A percentile compares a stretch with the other conserved stretches of the same genome.
Conservation (phyloP, 2,329 filamentous ascomycete species). For the Keithomyces neogunnii region DNA sequence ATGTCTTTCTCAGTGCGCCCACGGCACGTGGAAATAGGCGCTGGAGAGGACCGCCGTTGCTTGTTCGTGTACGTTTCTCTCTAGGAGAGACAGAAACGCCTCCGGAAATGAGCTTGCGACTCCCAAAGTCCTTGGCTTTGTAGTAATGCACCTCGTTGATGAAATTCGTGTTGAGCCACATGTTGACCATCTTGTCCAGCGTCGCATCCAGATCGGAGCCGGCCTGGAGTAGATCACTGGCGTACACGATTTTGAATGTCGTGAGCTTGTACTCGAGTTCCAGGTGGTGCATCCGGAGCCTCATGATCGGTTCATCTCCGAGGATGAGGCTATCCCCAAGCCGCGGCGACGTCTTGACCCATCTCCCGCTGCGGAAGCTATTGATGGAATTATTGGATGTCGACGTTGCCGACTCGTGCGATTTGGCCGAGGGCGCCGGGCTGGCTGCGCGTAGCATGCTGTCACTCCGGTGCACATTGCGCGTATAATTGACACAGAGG, state of each 20-base stretch:
- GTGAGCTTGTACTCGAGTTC: constrained; percentile 21
- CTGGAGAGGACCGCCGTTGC: constrained; percentile 12
- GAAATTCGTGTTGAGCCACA: constrained; percentile 20
- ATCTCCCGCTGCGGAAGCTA: constrained; percentile 11
- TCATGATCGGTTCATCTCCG: constrained; percentile 16
- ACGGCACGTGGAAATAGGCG: constrained; percentile 14
- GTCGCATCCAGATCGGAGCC: constrained; percentile 13
- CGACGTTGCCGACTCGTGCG: constrained; percentile 14
- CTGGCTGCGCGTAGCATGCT: constrained; percentile 12
- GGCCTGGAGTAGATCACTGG: constrained; percentile 16
- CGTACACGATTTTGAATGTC: constrained; percentile 19
- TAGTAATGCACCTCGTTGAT: constrained; percentile 20
- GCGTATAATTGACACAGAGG: constrained; percentile 21
- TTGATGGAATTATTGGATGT: constrained; percentile 14
- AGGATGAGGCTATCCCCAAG: constrained; percentile 14
- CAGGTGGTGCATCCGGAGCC: constrained; percentile 18
- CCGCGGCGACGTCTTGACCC: constrained; percentile 14
- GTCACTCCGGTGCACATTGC: constrained; percentile 10
- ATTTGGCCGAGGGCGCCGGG: constrained; percentile 13
- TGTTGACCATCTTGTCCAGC: constrained; percentile 17
- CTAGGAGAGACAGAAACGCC: constrained; percentile 9
- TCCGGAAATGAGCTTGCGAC: constrained; percentile 8
- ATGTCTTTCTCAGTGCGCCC: constrained; percentile 14
- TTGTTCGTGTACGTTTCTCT: constrained; percentile 14
- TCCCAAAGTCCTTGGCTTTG: constrained; percentile 19